Evolutionary conservation across 768 basidiomycete species (phyloP), one percentile per base, ranked within the genome.

Genomic region (Lactifluus echinatus): DNA sequence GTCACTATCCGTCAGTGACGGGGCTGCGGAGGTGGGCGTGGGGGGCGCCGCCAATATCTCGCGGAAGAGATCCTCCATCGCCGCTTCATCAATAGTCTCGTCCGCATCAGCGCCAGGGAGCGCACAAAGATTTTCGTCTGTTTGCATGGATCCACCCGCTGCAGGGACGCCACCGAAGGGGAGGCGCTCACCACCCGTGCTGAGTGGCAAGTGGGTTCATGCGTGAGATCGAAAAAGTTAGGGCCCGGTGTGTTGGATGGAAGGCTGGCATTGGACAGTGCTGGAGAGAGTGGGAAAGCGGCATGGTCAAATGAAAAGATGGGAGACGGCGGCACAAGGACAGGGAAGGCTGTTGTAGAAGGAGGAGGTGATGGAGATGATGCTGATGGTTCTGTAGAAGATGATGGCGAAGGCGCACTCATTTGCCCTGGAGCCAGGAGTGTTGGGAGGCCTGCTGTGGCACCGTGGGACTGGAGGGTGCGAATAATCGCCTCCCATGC

Each of bases 101-200:
- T 50, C 61, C 33, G 66, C 46, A 64, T 67, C 68, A 69, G 56
- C 50, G 47, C 45, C 57, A 50, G 50, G 19, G 48, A 50, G 40
- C 44, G 50, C 19, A 34, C 49, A 26, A 29, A 49, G 4, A 28
- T 55, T 55, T 44, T 52, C 60, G 67, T 65, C 53, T 59, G 69
- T 61, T 58, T 66, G 70, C 59, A 64, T 63, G 67, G 70, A 73
- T 74, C 84, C 87, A 88, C 89, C 90, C 89, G 90, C 90, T 93
- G 90, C 90, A 84, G 87, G 90, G 90, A 77, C 84, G 82, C 77
- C 77, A 78, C 73, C 66, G 78, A 68, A 70, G 72, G 72, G 74
- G 72, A 78, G 76, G 79, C 79, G 82, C 79, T 84, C 90, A 81
- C 90, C 90, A 93, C 86, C 90, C 90, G 90, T 93, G 90, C 90